Conservation (phyloP, 805 yeast species). For the Metschnikowia matae region DNA sequence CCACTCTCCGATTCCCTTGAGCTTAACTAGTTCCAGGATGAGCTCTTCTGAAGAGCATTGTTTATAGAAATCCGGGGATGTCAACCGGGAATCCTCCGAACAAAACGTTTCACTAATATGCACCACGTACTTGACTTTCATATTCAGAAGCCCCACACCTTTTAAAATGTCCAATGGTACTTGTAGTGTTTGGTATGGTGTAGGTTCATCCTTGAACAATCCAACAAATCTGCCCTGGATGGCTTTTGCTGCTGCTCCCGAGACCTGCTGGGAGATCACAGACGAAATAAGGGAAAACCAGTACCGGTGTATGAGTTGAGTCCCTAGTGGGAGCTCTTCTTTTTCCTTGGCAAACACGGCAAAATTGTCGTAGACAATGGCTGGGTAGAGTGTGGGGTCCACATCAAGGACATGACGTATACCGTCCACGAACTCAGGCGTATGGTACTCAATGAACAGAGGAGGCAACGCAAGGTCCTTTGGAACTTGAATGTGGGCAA, state of each 20-base stretch:
- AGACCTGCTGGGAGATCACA: conserved; percentile 69
- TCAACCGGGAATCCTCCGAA: conserved; percentile 30
- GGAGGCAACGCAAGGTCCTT: conserved; percentile 23
- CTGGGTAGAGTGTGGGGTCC: conserved; percentile 36
- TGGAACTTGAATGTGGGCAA: conserved; percentile 12
- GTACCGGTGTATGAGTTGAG: conserved; percentile 25
- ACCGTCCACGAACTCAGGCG: conserved; percentile 32
- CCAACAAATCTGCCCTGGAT: conserved; percentile 47
- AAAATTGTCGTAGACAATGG: conserved; percentile 28
- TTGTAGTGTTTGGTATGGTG: conserved; percentile 44
- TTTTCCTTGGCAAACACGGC: conserved; percentile 16
- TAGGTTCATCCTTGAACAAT: conserved; percentile 41
- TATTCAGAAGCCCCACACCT: conserved; percentile 61
- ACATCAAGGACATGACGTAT: conserved; percentile 24
- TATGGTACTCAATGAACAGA: conserved; percentile 27
- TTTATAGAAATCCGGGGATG: conserved; percentile 34
- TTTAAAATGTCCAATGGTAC: conserved; percentile 48
- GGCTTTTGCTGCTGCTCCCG: conserved; percentile 75
- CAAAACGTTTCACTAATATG: conserved; percentile 52
- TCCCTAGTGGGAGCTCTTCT: conserved; percentile 1
- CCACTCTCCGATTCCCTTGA: conserved; percentile 83
- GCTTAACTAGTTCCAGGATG: conserved; percentile 42
- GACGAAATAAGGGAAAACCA: conserved; percentile 37
- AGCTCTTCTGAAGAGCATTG: conserved; percentile 42
- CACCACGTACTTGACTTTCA: conserved; percentile 61